These are phyloP conservation scores for Phytopythium sindhum DNA, from an alignment of 352 stramenopile genomes.

Conservation along the genomic window DNA sequence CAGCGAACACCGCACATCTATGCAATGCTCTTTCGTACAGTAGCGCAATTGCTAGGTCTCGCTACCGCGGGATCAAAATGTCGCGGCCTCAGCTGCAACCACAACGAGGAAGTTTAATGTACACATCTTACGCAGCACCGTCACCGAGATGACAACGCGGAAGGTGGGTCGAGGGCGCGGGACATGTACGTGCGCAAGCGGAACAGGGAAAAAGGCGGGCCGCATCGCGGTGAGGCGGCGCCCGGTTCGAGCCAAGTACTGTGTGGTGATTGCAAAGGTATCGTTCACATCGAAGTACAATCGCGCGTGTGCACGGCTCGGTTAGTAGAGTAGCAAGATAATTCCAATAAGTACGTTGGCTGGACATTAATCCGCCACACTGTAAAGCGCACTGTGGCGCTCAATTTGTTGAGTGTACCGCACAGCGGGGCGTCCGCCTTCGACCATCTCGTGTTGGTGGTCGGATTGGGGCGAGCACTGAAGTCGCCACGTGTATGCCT, in stretches of 20 bases:
- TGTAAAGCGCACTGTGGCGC: background rate
- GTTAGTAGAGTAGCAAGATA: too few relatives aligned
- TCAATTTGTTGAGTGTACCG: background rate
- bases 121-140: background rate
- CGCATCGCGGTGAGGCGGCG: background rate
- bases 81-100: background rate
- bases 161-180: background rate
- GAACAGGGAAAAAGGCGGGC: background rate
- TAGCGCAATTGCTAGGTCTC: background rate
- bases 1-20: background rate
- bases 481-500: background rate
- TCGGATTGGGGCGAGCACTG: background rate
- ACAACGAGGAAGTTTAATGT: background rate
- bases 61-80: background rate
- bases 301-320: too few relatives aligned
- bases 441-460: background rate
- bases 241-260: too few relatives aligned
- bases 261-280: too few relatives aligned
- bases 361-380: too few relatives aligned
- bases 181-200: slow-evolving; percentile 4
- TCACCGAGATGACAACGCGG: background rate
- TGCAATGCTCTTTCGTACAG: background rate
- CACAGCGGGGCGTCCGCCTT: background rate
- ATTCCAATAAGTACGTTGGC: too few relatives aligned
- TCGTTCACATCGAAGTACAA: too few relatives aligned